Percentiles rank a stretch among this genome's conserved stretches.
Evolutionary conservation across 768 basidiomycete genomes (phyloP).

Genomic region (Leccinellum albellum): DNA sequence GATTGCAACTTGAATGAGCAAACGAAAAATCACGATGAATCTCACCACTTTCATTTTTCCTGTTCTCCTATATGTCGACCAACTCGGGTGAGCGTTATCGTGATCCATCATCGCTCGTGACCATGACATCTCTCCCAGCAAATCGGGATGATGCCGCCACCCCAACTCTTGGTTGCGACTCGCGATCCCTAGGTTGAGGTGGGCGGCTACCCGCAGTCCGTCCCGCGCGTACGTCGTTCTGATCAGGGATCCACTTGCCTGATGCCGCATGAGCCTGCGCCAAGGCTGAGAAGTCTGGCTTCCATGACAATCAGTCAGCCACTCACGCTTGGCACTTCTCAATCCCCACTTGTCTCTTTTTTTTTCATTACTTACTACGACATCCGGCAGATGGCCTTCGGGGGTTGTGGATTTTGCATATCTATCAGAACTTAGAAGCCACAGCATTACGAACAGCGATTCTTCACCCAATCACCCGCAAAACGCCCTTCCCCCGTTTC

Average conservation of each 20-base stretch:
- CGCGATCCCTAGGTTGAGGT: no score
- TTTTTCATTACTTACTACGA: not conserved
- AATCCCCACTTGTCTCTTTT: not conserved
- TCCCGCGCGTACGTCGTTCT: not conserved
- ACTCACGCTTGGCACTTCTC: slow-evolving; percentile 1
- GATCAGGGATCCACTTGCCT: not conserved
- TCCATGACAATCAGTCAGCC: slow-evolving; percentile 19
- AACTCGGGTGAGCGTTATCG: not conserved
- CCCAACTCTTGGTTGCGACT: no score
- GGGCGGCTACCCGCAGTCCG: not conserved
- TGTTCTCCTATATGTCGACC: not conserved
- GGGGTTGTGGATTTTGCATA: not conserved
- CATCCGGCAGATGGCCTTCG: slow-evolving; percentile 5
- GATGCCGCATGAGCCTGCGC: slow-evolving; percentile 3
- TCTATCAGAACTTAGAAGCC: slow-evolving; percentile 14
- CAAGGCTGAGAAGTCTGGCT: slow-evolving; percentile 1
- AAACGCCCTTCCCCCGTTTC: not conserved
- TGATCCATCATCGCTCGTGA: not conserved
- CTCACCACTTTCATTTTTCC: not conserved
- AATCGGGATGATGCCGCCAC: not conserved
- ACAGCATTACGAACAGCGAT: slow-evolving; percentile 1
- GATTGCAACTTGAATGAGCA: not conserved
- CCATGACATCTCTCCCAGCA: not conserved
- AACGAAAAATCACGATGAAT: not conserved
- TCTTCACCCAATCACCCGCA: not conserved